phyloP scores from a whole-genome alignment of 805 yeast species.

The Torulaspora microellipsoides region DNA sequence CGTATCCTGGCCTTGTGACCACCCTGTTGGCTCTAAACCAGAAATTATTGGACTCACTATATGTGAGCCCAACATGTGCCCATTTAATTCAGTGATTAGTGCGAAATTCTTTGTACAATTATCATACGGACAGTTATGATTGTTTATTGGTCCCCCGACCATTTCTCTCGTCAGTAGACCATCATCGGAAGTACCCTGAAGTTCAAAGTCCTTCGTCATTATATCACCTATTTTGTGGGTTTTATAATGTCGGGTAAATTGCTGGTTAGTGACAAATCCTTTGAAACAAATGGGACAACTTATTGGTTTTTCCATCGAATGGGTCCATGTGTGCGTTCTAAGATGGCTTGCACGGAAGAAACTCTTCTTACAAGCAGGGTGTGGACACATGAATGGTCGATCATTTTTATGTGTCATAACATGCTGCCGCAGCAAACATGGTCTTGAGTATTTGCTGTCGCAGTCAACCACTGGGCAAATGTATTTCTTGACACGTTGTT shows the following conservation, averaged over 20 bases:
- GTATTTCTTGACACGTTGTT: constrained; percentile 4
- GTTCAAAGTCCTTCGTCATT: background rate
- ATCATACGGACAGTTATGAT: constrained; percentile 3
- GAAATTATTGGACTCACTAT: constrained; percentile 5
- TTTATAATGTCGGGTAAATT: constrained; percentile 4
- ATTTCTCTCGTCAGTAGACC: background rate
- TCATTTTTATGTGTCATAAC: constrained; percentile 7
- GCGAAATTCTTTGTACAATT: constrained; percentile 1
- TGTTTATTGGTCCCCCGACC: background rate
- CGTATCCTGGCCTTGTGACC: background rate
- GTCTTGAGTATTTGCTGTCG: constrained; percentile 8
- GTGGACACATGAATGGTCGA: constrained; percentile 7
- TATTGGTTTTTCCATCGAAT: constrained; percentile 5
- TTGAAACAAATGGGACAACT: constrained; percentile 6
- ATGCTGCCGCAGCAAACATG: constrained; percentile 10
- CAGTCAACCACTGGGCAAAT: constrained; percentile 5
- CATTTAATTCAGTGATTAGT: background rate
- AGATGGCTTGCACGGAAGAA: constrained; percentile 9
- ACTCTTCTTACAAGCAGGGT: constrained; percentile 3
- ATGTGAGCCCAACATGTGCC: constrained; percentile 7
- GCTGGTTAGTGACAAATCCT: constrained; percentile 11
- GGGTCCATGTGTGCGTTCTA: constrained; percentile 7
- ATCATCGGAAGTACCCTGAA: background rate
- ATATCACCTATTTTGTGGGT: constrained; percentile 3
- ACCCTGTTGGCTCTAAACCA: background rate